These are phyloP conservation scores for Plasmodium knowlesi DNA, from an alignment of 169 alveolate genomes.

Conservation along the genomic window DNA sequence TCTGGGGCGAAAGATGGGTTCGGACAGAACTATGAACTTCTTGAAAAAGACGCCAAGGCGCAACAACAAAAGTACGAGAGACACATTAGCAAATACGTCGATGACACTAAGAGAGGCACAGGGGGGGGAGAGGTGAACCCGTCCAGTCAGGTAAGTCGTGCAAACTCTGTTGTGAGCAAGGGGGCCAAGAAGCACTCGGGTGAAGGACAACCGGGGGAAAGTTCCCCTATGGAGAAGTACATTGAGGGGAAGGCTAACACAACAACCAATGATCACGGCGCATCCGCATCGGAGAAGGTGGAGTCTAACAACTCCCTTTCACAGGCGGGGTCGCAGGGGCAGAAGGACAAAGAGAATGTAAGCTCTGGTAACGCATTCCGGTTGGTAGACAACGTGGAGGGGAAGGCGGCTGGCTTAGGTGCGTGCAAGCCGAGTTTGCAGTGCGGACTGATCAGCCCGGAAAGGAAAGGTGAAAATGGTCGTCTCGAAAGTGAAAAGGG, in stretches of 20 bases:
- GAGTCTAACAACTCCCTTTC: neutral
- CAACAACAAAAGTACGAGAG: conserved; percentile 84
- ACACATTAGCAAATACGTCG: conserved; percentile 78
- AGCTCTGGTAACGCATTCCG: neutral
- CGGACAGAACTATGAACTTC: conserved; percentile 82
- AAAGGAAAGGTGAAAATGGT: neutral
- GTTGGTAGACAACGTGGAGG: neutral
- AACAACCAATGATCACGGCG: neutral
- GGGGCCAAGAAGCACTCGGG: neutral
- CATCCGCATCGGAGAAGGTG: neutral
- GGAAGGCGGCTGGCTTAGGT: neutral
- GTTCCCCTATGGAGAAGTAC: neutral
- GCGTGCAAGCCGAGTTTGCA: neutral
- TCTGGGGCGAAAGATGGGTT: conserved; percentile 88
- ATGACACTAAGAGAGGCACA: conserved; percentile 11
- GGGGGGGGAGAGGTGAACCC: neutral
- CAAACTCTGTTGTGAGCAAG: neutral
- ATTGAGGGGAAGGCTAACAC: neutral
- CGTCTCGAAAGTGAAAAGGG: neutral
- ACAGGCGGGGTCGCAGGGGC: neutral
- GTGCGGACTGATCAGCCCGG: neutral
- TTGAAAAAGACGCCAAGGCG: conserved; percentile 81
- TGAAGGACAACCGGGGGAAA: neutral
- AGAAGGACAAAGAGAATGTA: neutral
- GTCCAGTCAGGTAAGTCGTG: neutral